Conservation (phyloP, 805 yeast genomes). For the Wickerhamomyces subpelliculosus region DNA sequence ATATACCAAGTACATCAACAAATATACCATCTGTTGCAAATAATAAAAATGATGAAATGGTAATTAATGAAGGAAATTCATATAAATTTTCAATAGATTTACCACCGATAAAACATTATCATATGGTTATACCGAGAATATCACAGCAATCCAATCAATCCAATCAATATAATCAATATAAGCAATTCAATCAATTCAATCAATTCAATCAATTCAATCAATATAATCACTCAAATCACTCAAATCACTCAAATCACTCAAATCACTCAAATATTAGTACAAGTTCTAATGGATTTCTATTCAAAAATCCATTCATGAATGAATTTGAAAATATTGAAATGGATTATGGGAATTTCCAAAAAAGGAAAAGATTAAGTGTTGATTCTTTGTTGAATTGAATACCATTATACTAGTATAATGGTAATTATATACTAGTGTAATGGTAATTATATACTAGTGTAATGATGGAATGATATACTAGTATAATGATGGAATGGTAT, state of each 20-base stretch:
- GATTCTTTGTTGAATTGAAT: conserved; percentile 5
- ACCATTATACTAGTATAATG: background rate
- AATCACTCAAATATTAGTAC: too few species aligned
- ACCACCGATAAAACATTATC: background rate
- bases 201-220: background rate
- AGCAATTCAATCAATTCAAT: background rate
- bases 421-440: background rate
- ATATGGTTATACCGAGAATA: conserved; percentile 1
- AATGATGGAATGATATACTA: too few species aligned
- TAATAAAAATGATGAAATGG: too few species aligned
- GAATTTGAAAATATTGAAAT: background rate
- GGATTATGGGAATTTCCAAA: too few species aligned
- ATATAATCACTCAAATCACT: background rate
- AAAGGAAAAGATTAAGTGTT: conserved; percentile 6
- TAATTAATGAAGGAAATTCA: too few species aligned
- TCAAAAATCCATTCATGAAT: conserved; percentile 2
- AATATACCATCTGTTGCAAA: background rate
- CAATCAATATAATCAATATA: background rate
- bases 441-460: background rate
- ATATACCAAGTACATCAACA: too few species aligned
- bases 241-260: background rate
- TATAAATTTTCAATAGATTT: too few species aligned
- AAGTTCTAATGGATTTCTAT: conserved; percentile 1
- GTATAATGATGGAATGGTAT: too few species aligned
- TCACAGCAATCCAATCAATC: too few species aligned